These are phyloP conservation scores for Begonia fuchsioides DNA, from an alignment of 306 rosid genomes.

Conservation along the genomic window DNA sequence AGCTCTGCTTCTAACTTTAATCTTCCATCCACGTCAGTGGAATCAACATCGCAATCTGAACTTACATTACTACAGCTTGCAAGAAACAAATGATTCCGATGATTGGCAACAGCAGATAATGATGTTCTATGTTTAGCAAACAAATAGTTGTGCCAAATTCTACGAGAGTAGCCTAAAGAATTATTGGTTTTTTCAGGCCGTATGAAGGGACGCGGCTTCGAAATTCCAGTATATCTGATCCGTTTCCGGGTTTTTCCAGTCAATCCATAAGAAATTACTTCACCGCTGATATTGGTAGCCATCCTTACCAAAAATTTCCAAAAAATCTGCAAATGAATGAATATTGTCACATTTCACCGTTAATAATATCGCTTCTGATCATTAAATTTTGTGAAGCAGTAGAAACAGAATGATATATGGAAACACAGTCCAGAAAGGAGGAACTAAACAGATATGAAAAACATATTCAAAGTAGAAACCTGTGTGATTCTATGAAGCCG, in stretches of 20 bases:
- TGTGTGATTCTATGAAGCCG: no score
- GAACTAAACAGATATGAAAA: no score
- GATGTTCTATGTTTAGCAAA: not conserved
- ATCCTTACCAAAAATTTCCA: slow-evolving; percentile 5
- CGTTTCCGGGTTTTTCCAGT: slow-evolving; percentile 3
- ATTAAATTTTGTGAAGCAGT: no score
- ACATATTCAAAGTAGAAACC: no score
- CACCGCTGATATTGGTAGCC: slow-evolving; percentile 21
- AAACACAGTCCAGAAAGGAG: no score
- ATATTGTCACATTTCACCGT: no score
- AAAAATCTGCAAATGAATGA: not conserved
- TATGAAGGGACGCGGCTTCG: slow-evolving; percentile 6
- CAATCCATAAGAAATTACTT: slow-evolving; percentile 14
- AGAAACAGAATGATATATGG: no score
- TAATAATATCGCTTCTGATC: no score
- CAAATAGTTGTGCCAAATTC: slow-evolving; percentile 11
- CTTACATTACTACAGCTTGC: slow-evolving; percentile 20
- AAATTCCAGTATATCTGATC: slow-evolving; percentile 5
- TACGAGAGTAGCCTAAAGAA: slow-evolving; percentile 12
- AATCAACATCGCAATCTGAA: slow-evolving; percentile 18
- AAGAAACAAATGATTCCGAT: slow-evolving; percentile 15
- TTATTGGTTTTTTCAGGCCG: slow-evolving; percentile 4
- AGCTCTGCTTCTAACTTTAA: slow-evolving; percentile 17
- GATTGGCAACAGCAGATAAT: slow-evolving; percentile 16
- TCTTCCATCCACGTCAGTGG: slow-evolving; percentile 26